Conservation (phyloP, 371 early-diverging fungal genomes). For the Haplosporangium sp. region DNA sequence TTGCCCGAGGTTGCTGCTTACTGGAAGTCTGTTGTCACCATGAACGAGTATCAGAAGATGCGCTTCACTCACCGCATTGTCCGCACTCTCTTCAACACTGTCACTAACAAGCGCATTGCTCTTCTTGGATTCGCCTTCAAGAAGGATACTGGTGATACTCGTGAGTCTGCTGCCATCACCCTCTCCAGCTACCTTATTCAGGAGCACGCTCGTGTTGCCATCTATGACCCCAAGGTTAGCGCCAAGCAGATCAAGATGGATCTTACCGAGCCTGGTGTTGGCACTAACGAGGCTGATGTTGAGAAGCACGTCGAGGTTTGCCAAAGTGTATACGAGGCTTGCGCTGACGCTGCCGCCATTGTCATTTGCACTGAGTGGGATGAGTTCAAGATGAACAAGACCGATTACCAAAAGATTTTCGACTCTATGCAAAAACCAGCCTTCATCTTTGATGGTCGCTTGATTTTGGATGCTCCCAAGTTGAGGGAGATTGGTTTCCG, state of each 20-base stretch:
- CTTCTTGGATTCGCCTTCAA: conserved; percentile 96
- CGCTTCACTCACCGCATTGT: conserved; percentile 86
- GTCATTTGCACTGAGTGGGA: conserved; percentile 95
- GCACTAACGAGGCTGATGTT: conserved; percentile 66
- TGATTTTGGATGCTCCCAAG: conserved; percentile 81
- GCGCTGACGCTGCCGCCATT: conserved; percentile 79
- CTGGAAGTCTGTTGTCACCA: conserved; percentile 91
- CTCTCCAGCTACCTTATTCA: conserved; percentile 85
- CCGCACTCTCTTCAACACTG: conserved; percentile 83
- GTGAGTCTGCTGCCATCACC: conserved; percentile 93
- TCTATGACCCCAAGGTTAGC: conserved; percentile 95
- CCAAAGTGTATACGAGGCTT: conserved; percentile 49
- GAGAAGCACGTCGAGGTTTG: conserved; percentile 79
- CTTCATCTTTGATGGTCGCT: conserved; percentile 94
- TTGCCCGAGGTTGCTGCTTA: conserved; percentile 94
- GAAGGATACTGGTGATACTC: conserved; percentile 95
- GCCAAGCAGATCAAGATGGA: conserved; percentile 85
- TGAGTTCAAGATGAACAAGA: conserved; percentile 80
- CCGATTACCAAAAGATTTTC: conserved; percentile 82
- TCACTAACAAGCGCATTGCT: conserved; percentile 87
- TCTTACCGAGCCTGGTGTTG: conserved; percentile 78
- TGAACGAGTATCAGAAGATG: conserved; percentile 95
- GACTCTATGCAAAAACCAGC: conserved; percentile 89
- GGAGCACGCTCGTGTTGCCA: conserved; percentile 82
- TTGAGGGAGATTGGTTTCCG: conserved; percentile 87